Base-by-base conservation (phyloP, 208 protist genomes). In the Wallacemonas sp. region DNA sequence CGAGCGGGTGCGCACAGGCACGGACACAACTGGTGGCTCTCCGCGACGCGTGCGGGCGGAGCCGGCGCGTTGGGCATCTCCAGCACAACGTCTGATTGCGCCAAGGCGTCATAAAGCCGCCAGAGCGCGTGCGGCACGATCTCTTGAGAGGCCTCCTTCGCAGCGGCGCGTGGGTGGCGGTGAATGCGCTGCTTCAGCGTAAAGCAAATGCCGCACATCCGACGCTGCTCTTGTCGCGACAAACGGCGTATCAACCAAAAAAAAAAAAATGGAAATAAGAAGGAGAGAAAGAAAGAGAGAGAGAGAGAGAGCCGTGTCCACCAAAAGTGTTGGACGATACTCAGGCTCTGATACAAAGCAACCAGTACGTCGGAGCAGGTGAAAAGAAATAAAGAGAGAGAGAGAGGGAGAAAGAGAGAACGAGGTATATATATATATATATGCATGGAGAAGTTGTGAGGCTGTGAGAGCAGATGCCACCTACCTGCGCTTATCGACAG, bases 181-280 rank as follows among this genome's bases (percentile, higher is more conserved):
- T 27, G 63, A 33, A 79, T 46, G 27, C 38, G 66, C 44, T 79
- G 72, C 45, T 65, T 66, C 6, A 79, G 17, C 6, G 68, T 56
- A 31, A 79, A 68, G 44, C 66, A 79, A 31, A 79, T 70, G 22
- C 72, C 72, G 28, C 72, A 79, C 72, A 79, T 79, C 21, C 8
- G 46, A 24, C 42, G 46, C 51, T 53, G 46, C 42, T 21, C 36
- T 53, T 65, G 21, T 38, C 4, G 19, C 4, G 12, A 55, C 6
- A 53, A 28, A 27, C 31, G 45, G 33, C 24, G 22, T 28, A 60
- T 45, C 34, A 70, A 61, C 3, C 17, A 21, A 14, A 42, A 53
- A 68, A 51, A 22, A 58, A 6, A 45, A 39, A 46, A 58, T 56
- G 11, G 44, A 68, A 62, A 61, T 0, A 15, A 68, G 26, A 46